Percentiles rank a stretch among this genome's conserved stretches.
Conservation (phyloP, 331 rosid species). For the Spiraea crenata region DNA sequence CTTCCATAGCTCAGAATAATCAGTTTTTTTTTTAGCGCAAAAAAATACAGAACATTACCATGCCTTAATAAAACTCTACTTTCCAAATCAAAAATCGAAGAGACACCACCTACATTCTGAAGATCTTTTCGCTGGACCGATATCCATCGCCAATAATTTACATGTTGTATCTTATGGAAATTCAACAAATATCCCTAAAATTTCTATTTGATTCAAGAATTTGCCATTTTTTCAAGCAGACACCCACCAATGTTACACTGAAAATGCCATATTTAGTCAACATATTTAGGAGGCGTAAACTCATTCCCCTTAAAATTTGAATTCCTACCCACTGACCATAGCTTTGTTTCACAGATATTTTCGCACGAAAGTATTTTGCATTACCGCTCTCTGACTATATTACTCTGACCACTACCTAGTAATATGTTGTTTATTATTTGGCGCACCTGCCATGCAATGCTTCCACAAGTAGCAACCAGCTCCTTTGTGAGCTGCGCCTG, state of each 20-base stretch:
- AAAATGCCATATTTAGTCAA: no score
- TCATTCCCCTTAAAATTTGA: neutral
- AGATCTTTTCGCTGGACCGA: neutral
- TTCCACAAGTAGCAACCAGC: slow-evolving; percentile 63
- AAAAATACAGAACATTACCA: neutral
- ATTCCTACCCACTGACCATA: neutral
- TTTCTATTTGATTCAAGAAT: neutral
- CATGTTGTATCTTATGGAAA: neutral
- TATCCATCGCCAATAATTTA: neutral
- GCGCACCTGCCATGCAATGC: slow-evolving; percentile 94
- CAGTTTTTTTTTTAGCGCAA: neutral
- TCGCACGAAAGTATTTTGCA: neutral
- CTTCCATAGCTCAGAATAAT: neutral
- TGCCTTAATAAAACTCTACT: no score
- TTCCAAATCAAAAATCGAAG: neutral
- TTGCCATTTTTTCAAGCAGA: neutral
- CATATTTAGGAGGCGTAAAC: neutral
- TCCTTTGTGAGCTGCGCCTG: slow-evolving; percentile 61
- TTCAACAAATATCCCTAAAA: neutral
- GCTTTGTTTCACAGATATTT: neutral
- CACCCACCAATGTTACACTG: neutral
- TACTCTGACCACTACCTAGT: neutral
- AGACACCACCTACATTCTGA: neutral
- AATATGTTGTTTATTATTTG: neutral
- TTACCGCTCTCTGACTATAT: neutral